Evolutionary conservation across 1,284 basidiomycete species (phyloP), one percentile per base, ranked within the genome.

Genomic region (Sutorius eximius): DNA sequence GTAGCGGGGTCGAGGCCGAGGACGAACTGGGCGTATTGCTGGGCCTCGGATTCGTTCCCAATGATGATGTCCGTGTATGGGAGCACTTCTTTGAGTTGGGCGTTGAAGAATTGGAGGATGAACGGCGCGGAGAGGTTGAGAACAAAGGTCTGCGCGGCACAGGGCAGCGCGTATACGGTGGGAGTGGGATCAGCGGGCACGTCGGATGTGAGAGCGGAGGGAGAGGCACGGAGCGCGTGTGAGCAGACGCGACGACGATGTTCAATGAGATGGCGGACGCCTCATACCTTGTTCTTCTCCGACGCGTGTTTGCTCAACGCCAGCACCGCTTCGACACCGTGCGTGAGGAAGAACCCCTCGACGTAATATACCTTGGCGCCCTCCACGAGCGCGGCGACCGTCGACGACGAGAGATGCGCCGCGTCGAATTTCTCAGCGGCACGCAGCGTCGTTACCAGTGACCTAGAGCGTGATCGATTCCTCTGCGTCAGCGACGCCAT

Each of bases 111-210:
- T 74, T 96, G 90, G 53, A 92, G 80, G 72, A 99, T 97, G 81
- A 98, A 99, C 36, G 97, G 97, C 2, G 97, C 97, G 15, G 94
- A 97, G 63, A 99, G 83, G 82, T 99, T 99, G 68, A 98, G 77
- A 13, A 85, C 83, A 71, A 97, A 95, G 46, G 85, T 85, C 91
- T 93, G 16, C 11, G 30, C 6, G 41, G 22, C 22, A 24, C 22
- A 0, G 27, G 2, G 41, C 5, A 12, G 44, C 9, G 45, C 11
- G 33, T 1, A 33, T 4, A 34, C 10, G 13, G 22, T 1, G 34
- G 3, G 4, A 6, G 12, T 9, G 8, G n/a, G 6, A n/a, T 34
- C 45, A 20, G 24, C 16, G 33, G 5, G 15, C 6, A n/a, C 3
- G 36, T 13, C 27, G 29, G 33, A 30, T 10, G 20, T 13, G 42